These are phyloP conservation scores for Vitis vinifera DNA, from an alignment of 164 flowering plant species.

Conservation along the genomic window DNA sequence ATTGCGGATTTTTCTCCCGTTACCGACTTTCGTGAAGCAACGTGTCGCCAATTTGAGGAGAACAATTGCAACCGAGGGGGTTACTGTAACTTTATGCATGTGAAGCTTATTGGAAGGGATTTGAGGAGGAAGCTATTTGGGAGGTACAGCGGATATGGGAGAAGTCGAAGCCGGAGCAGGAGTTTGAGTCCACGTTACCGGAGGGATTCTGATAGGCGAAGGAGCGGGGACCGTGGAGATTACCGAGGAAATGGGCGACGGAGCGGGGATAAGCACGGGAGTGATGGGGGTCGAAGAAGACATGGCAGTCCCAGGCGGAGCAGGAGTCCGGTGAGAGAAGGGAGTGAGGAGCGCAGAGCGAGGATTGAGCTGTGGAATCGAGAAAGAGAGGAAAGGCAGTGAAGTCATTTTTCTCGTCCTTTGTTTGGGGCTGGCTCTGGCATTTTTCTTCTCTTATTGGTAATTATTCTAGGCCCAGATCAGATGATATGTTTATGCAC, in stretches of 20 bases:
- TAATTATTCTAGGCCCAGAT: constrained; percentile 4
- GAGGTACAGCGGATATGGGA: constrained; percentile 35
- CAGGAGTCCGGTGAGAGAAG: constrained; percentile 61
- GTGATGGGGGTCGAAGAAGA: constrained; percentile 28
- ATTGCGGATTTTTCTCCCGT: constrained; percentile 80
- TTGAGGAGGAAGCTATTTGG: constrained; percentile 64
- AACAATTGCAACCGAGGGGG: constrained; percentile 78
- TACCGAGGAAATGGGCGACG: constrained; percentile 34
- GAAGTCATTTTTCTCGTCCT: constrained; percentile 6
- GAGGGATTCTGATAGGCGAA: constrained; percentile 36
- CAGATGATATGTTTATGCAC: too few relatives aligned
- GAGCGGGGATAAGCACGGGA: constrained; percentile 28
- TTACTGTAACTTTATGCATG: constrained; percentile 80
- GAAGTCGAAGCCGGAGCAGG: constrained; percentile 53
- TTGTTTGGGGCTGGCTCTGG: not conserved
- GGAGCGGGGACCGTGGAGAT: constrained; percentile 29
- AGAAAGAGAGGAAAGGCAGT: constrained; percentile 53
- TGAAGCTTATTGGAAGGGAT: constrained; percentile 63
- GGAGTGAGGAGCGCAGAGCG: constrained; percentile 78
- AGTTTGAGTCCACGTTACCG: constrained; percentile 44
- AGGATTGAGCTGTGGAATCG: constrained; percentile 83
- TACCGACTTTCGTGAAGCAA: constrained; percentile 74
- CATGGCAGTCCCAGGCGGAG: constrained; percentile 33
- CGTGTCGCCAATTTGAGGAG: constrained; percentile 78
- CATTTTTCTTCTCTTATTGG: not conserved